These are phyloP conservation scores for Penicillium paneum DNA, from an alignment of 2,329 filamentous ascomycete species.

Conservation along the genomic window DNA sequence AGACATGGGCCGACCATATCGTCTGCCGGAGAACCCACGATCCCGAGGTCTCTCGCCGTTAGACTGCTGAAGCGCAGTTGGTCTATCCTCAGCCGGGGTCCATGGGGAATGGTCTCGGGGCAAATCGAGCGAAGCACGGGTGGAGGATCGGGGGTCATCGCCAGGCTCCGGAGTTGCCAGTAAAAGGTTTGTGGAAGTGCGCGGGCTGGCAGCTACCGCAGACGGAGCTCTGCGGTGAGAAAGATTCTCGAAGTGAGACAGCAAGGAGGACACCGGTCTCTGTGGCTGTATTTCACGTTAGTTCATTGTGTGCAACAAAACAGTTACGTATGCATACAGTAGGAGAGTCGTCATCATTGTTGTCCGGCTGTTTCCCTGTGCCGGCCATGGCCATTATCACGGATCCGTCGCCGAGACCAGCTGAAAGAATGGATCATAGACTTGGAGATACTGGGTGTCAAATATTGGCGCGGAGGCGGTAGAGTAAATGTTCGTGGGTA, in stretches of 20 bases:
- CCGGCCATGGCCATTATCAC: conserved; percentile 36
- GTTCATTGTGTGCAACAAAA: conserved; percentile 12
- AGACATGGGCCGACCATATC: conserved; percentile 53
- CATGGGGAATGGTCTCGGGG: conserved; percentile 42
- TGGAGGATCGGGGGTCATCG: conserved; percentile 30
- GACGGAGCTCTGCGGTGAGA: conserved; percentile 36
- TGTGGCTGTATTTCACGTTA: conserved; percentile 22
- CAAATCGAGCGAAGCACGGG: conserved; percentile 44
- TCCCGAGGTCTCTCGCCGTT: conserved; percentile 28
- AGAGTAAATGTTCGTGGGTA: conserved; percentile 8
- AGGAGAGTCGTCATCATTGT: conserved; percentile 36
- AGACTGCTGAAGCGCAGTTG: conserved; percentile 16
- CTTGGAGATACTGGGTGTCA: conserved; percentile 7
- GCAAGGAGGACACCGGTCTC: conserved; percentile 49
- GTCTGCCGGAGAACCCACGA: conserved; percentile 53
- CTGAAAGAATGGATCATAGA: conserved; percentile 31
- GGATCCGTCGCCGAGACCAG: conserved; percentile 23
- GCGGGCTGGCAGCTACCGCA: conserved; percentile 24
- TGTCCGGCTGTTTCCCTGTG: conserved; percentile 31
- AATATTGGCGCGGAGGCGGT: background rate
- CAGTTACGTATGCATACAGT: conserved; percentile 32
- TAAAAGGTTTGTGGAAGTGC: conserved; percentile 28
- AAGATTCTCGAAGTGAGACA: conserved; percentile 50
- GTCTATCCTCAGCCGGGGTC: conserved; percentile 26
- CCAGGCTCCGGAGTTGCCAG: conserved; percentile 32